phyloP scores from a whole-genome alignment of 495 filamentous ascomycete species.

The Geoglossum glabrum region DNA sequence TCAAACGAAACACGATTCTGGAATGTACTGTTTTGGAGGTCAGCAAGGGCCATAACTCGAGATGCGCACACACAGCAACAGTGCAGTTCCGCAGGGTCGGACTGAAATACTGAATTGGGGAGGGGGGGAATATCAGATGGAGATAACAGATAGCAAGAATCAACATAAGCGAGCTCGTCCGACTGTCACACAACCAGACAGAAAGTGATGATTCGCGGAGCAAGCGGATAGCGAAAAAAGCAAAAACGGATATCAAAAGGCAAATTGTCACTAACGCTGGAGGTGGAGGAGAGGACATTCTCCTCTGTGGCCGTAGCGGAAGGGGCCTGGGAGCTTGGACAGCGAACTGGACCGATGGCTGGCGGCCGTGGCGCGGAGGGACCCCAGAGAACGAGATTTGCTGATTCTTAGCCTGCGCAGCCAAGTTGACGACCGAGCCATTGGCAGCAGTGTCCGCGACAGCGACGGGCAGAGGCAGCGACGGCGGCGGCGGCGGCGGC shows the following conservation, averaged over 20 bases:
- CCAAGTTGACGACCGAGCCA: neutral
- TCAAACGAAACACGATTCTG: slow-evolving; percentile 69
- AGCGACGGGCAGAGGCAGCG: neutral
- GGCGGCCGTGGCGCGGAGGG: neutral
- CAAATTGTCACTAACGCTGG: slow-evolving; percentile 3
- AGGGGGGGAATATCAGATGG: neutral
- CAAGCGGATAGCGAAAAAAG: neutral
- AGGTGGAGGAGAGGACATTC: slow-evolving; percentile 6
- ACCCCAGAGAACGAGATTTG: neutral
- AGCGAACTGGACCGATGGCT: slow-evolving; percentile 6
- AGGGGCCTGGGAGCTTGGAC: neutral
- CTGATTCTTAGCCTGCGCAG: neutral
- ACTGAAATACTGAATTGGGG: no score
- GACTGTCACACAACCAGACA: neutral
- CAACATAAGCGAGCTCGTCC: neutral
- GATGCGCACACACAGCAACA: neutral
- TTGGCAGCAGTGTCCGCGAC: neutral
- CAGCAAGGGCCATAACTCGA: neutral
- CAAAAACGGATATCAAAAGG: neutral
- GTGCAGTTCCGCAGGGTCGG: neutral
- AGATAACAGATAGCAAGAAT: neutral
- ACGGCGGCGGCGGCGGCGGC: neutral
- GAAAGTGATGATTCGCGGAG: neutral
- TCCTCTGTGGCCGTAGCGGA: neutral
- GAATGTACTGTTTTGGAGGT: slow-evolving; percentile 25